Percentiles rank a stretch among this genome's conserved stretches.
Evolutionary conservation across 306 rosid species (phyloP).

Genomic region (Quercus gilva): DNA sequence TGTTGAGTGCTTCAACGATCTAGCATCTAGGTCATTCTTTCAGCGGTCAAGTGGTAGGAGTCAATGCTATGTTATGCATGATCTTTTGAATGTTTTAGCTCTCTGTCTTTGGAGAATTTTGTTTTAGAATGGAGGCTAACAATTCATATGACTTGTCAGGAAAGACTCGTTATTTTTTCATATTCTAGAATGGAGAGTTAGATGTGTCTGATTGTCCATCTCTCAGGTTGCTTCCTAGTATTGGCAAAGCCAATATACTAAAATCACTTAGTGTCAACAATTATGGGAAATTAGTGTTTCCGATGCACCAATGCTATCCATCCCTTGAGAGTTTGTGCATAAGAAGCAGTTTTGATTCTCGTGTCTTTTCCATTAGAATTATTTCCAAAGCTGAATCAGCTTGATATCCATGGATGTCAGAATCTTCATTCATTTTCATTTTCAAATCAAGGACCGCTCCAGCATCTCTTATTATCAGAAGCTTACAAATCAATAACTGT

Average conservation of each 20-base stretch:
- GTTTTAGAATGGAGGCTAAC: background rate
- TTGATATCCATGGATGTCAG: rapidly evolving
- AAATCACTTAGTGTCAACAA: background rate
- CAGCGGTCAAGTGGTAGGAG: background rate
- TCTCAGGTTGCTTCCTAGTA: too few relatives aligned
- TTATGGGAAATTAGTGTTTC: constrained; percentile 4
- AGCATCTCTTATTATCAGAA: background rate
- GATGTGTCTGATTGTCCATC: too few relatives aligned
- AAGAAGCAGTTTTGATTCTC: background rate
- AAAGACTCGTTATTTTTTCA: constrained; percentile 27
- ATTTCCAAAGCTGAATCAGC: background rate
- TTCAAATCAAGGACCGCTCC: background rate
- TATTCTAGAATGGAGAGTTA: background rate
- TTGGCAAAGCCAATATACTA: too few relatives aligned
- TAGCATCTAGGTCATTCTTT: constrained; percentile 25
- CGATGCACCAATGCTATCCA: background rate
- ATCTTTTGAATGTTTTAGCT: constrained; percentile 24
- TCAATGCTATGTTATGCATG: constrained; percentile 9
- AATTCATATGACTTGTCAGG: background rate
- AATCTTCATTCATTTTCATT: constrained; percentile 12
- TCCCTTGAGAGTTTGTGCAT: background rate
- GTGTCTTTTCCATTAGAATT: constrained; percentile 6
- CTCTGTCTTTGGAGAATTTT: constrained; percentile 10
- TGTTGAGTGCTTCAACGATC: constrained; percentile 3
- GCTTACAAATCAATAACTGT: background rate